Base-by-base conservation (phyloP, 176 grass and related monocot genomes). In the Dactylis glomerata region DNA sequence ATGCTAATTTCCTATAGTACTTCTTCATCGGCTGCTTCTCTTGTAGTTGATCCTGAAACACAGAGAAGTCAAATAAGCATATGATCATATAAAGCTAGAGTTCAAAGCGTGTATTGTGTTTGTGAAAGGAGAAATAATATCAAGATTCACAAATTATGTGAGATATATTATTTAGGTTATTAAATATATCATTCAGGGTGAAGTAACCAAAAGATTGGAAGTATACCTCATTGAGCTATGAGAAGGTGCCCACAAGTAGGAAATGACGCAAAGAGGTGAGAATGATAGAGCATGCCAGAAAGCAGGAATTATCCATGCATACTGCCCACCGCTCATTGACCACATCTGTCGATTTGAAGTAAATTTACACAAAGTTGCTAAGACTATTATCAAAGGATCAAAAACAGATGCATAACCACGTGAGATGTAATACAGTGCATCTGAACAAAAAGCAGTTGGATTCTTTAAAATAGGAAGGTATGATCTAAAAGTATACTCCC, bases 301-400 rank as follows among this genome's bases (percentile, higher is more conserved):
- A n/a, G 92, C 97, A 84, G 91, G 97, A 91, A 99, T 92, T 81
- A 99, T 94, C 93, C 97, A 99, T 75, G 93, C 97, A 41, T 81
- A 92, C 59, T 92, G 96, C 96, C n/a, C 96, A 99, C 58, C 88
- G 90, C 83, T 96, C 96, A 49, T 96, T 99, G 88, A 92, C 96
- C 46, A 91, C 87, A 76, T 99, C 96, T 63, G 91, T 99, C 61
- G 91, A 96, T 88, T 99, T 99, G 78, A 92, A 99, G 77, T 99
- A 99, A 70, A 99, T 85, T 93, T 99, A 84, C 76, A 92, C 14
- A 58, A 84, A 78, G 36, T 88, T 22, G 79, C 81, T n/a, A 73
- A 28, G 42, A 38, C 2, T 75, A 87, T 31, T 70, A 38, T 77
- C 47, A 75, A 62, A 12, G 10, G 58, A 84, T 61, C 38, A 55